Percentiles rank a stretch among this genome's conserved stretches.
These are phyloP conservation scores for Rosellinia necatrix DNA, from an alignment of 2,329 filamentous ascomycete genomes.

Conservation along the genomic window DNA sequence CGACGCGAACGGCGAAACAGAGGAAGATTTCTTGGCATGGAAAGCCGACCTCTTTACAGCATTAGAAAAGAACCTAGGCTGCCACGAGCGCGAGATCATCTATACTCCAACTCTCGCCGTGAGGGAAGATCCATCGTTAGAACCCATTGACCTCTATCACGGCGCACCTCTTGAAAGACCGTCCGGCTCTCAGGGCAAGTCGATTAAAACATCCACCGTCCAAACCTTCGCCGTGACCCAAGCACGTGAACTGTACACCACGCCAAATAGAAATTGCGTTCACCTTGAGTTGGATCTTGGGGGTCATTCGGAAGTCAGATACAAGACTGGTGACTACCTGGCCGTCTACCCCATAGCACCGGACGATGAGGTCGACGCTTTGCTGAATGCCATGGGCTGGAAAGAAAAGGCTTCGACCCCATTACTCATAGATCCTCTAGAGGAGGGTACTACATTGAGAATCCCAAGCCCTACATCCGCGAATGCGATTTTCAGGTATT, in stretches of 20 bases:
- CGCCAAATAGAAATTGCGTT: background rate
- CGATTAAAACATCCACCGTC: background rate
- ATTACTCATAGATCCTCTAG: background rate
- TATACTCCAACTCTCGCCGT: background rate
- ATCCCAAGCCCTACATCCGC: background rate
- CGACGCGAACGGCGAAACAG: background rate
- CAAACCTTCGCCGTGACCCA: background rate
- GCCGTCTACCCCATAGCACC: slow-evolving; percentile 1
- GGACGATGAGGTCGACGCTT: background rate
- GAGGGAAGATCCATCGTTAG: slow-evolving; percentile 1
- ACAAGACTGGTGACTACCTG: slow-evolving; percentile 5
- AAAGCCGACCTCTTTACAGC: background rate
- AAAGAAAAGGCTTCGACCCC: background rate
- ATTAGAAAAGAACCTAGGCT: background rate
- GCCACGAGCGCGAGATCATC: background rate
- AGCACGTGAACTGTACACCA: slow-evolving; percentile 3
- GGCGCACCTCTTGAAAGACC: background rate
- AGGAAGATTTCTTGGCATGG: background rate
- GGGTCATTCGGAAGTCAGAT: slow-evolving; percentile 4
- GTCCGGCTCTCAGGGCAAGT: background rate
- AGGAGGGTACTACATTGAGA: background rate
- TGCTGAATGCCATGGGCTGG: background rate
- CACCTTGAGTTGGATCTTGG: slow-evolving; percentile 4
- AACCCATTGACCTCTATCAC: background rate
- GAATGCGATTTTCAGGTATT: background rate